phyloP scores from a whole-genome alignment of 2,329 filamentous ascomycete species.

The Penicillium sp. region DNA sequence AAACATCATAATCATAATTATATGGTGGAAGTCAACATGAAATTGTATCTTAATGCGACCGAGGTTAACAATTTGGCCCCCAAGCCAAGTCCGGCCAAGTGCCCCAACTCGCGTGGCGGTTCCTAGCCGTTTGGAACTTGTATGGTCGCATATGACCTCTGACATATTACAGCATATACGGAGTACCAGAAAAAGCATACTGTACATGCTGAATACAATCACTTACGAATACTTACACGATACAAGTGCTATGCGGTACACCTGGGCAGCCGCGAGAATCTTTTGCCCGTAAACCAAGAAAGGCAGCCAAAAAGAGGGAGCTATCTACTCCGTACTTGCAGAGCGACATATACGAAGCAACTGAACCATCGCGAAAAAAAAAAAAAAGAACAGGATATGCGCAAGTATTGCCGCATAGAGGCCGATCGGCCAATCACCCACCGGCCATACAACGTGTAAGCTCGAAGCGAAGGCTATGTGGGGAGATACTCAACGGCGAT shows the following conservation, averaged over 20 bases:
- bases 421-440: background rate
- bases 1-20: too few relatives aligned
- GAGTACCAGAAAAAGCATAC: background rate
- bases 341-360: too few relatives aligned
- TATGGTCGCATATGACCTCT: too few relatives aligned
- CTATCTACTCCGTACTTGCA: too few relatives aligned
- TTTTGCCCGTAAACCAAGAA: background rate
- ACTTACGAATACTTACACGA: background rate
- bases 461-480: conserved; percentile 4
- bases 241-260: background rate
- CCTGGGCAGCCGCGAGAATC: background rate
- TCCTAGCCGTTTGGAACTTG: background rate
- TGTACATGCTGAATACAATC: background rate
- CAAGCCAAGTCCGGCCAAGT: conserved; percentile 5
- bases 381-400: background rate
- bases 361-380: too few relatives aligned
- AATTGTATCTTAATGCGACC: background rate
- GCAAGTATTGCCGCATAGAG: background rate
- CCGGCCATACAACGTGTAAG: background rate
- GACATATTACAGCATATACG: too few relatives aligned
- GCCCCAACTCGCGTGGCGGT: background rate
- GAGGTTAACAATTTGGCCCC: conserved; percentile 1
- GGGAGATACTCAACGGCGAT: conserved; percentile 8
- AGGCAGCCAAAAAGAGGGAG: too few relatives aligned
- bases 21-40: background rate